Evolutionary conservation across 352 stramenopile genomes (phyloP).

Genomic region (Phytophthora europaea): DNA sequence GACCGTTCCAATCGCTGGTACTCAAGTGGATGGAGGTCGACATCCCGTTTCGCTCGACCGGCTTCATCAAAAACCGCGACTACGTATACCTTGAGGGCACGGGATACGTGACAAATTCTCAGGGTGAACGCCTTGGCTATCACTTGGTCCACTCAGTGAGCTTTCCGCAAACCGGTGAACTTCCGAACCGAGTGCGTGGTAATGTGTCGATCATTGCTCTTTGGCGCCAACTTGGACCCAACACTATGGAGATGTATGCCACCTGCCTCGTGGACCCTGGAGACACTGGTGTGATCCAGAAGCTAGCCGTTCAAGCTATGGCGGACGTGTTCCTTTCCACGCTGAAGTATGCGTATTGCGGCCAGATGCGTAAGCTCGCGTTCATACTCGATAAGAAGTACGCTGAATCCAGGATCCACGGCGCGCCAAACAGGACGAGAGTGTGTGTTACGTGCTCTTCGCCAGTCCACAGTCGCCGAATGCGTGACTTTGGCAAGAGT

Average conservation of each 20-base stretch:
- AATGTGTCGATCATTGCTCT: constrained; percentile 14
- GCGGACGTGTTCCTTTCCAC: constrained; percentile 15
- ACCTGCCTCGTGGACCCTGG: constrained; percentile 19
- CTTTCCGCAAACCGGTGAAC: constrained; percentile 23
- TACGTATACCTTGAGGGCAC: not conserved
- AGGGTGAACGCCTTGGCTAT: constrained; percentile 20
- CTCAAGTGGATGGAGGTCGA: constrained; percentile 15
- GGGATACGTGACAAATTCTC: not conserved
- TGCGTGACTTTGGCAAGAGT: not conserved
- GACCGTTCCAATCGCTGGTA: not conserved
- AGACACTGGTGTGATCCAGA: constrained; percentile 6
- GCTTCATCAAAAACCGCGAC: not conserved
- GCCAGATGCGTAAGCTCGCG: constrained; percentile 3
- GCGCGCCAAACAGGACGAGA: not conserved
- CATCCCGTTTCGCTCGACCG: not conserved
- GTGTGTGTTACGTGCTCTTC: not conserved
- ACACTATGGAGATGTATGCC: constrained; percentile 17
- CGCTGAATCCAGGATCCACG: not conserved
- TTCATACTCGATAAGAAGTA: not conserved
- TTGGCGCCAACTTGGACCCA: constrained; percentile 14
- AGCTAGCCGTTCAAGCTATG: constrained; percentile 18
- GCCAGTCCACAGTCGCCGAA: not conserved
- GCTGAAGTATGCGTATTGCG: constrained; percentile 17
- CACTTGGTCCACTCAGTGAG: constrained; percentile 34
- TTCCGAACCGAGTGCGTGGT: constrained; percentile 22